Conservation (phyloP, 139 green algal species). For the Chlamydomonas sphaeroides region DNA sequence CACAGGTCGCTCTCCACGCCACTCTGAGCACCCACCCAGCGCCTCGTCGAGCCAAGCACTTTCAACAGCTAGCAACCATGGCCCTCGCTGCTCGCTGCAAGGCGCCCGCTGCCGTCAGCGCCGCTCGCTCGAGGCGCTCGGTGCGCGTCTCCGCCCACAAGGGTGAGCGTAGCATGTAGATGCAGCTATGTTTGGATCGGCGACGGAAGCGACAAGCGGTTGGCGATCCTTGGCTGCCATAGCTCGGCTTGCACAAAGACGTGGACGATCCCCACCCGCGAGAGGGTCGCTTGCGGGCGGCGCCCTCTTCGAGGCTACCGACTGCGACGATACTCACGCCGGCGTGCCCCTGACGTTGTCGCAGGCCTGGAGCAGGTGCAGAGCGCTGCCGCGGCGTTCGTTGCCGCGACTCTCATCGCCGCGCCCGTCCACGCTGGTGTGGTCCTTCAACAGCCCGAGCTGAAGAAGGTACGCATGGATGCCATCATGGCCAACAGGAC, state of each 20-base stretch:
- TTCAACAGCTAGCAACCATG: not conserved
- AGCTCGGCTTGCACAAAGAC: too few species aligned
- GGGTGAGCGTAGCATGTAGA: too few species aligned
- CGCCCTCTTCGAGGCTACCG: not conserved
- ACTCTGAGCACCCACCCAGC: too few species aligned
- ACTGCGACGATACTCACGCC: not conserved
- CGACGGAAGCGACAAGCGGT: too few species aligned
- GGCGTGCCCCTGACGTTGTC: not conserved
- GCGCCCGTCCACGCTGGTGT: constrained; percentile 24
- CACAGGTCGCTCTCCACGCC: too few species aligned
- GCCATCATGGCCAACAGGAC: too few species aligned
- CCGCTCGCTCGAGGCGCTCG: constrained; percentile 18
- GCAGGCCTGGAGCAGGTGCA: constrained; percentile 22
- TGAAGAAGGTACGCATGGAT: constrained; percentile 23
- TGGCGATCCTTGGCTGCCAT: too few species aligned
- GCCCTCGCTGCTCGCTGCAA: constrained; percentile 34
- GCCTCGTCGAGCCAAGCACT: too few species aligned
- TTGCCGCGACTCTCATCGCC: constrained; percentile 10
- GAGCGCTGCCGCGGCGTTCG: constrained; percentile 12
- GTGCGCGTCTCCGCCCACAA: constrained; percentile 32
- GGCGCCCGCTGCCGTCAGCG: constrained; percentile 30
- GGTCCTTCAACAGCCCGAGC: constrained; percentile 30
- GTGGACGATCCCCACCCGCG: too few species aligned
- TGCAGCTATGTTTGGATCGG: too few species aligned
- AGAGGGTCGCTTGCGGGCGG: too few species aligned